These are phyloP conservation scores for Remersonia thermophila DNA, from an alignment of 2,329 filamentous ascomycete species.

Conservation along the genomic window DNA sequence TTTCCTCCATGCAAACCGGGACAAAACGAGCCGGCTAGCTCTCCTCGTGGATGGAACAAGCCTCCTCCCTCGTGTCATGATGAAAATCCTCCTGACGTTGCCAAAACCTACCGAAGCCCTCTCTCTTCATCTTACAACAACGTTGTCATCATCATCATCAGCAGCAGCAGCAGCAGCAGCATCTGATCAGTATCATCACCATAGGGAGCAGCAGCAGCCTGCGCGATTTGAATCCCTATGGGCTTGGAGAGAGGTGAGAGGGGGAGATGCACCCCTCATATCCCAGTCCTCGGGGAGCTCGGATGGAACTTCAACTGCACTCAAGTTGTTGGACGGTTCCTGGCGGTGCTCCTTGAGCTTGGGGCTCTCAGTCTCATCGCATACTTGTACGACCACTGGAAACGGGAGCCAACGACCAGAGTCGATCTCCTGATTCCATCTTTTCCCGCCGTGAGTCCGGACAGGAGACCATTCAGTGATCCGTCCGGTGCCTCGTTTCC, in stretches of 20 bases:
- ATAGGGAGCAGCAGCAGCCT: too few relatives aligned
- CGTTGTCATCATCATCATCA: too few relatives aligned
- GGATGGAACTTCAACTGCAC: constrained; percentile 9
- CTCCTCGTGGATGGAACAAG: too few relatives aligned
- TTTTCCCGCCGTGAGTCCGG: constrained; percentile 12
- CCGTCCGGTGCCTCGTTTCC: too few relatives aligned
- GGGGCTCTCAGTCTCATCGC: constrained; percentile 11
- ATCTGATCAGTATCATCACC: not conserved
- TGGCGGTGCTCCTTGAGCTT: constrained; percentile 7
- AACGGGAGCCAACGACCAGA: constrained; percentile 6
- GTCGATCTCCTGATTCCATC: constrained; percentile 15
- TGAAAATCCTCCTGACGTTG: too few relatives aligned
- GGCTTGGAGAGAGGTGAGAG: not conserved
- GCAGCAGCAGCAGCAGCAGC: too few relatives aligned
- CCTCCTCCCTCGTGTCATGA: too few relatives aligned
- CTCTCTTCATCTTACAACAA: too few relatives aligned
- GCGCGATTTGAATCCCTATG: too few relatives aligned
- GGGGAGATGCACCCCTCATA: constrained; percentile 2
- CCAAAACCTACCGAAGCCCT: too few relatives aligned
- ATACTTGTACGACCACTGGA: constrained; percentile 12
- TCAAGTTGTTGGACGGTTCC: constrained; percentile 7
- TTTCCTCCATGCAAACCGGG: too few relatives aligned
- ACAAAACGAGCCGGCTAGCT: too few relatives aligned
- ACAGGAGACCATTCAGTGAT: not conserved
- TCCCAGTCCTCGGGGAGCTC: constrained; percentile 1